Evolutionary conservation across 139 green algal genomes (phyloP).

Genomic region (Chlamydomonas incerta): DNA sequence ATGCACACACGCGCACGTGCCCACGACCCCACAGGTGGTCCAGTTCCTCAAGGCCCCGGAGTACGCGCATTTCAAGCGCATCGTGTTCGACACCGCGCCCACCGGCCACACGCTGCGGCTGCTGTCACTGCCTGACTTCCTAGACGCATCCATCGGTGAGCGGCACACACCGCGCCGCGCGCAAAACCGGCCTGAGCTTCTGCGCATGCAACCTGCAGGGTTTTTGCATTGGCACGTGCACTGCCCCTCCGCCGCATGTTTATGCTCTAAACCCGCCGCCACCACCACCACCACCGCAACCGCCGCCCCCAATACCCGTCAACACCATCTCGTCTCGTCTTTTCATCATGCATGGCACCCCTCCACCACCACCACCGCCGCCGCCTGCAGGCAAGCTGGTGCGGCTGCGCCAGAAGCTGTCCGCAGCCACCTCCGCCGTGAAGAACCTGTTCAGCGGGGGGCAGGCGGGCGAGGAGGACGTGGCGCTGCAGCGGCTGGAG

Average conservation of each 20-base stretch:
- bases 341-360: too few species aligned
- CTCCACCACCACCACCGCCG: background rate
- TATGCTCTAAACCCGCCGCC: too few species aligned
- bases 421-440: slow-evolving; percentile 64
- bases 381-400: slow-evolving; percentile 64
- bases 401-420: slow-evolving; percentile 87
- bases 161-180: too few species aligned
- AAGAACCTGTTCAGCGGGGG: slow-evolving; percentile 89
- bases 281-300: too few species aligned
- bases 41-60: slow-evolving; percentile 86
- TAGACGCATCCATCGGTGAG: slow-evolving; percentile 87
- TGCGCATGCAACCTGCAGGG: too few species aligned
- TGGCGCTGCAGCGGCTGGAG: slow-evolving; percentile 82
- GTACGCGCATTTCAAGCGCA: slow-evolving; percentile 91
- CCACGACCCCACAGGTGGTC: slow-evolving; percentile 73
- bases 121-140: slow-evolving; percentile 96
- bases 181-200: too few species aligned
- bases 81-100: slow-evolving; percentile 99
- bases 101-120: slow-evolving; percentile 98
- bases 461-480: slow-evolving; percentile 70
- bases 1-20: background rate
- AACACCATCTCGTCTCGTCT: too few species aligned
- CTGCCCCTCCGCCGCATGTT: too few species aligned
- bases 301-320: too few species aligned
- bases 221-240: too few species aligned